These are phyloP conservation scores for Penicillium parvum DNA, from an alignment of 495 filamentous ascomycete genomes.

Conservation along the genomic window DNA sequence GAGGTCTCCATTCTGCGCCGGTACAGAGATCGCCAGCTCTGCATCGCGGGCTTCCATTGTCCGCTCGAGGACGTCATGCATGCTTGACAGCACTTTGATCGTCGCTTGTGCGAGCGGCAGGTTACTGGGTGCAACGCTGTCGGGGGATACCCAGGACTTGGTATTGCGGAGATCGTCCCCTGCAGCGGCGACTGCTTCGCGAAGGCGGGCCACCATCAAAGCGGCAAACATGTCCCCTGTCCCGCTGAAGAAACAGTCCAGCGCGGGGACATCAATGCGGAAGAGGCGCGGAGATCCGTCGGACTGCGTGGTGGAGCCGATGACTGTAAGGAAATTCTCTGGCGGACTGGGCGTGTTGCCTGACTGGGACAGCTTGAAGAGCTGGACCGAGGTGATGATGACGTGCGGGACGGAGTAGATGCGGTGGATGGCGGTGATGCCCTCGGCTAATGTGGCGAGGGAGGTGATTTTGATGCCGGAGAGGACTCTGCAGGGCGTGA, in stretches of 20 bases:
- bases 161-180: conserved; percentile 39
- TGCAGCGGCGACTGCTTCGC: conserved; percentile 62
- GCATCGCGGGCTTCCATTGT: conserved; percentile 66
- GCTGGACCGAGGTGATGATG: conserved; percentile 80
- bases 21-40: conserved; percentile 33
- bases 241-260: conserved; percentile 90
- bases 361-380: conserved; percentile 36
- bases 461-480: conserved; percentile 79
- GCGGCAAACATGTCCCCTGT: conserved; percentile 99
- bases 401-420: conserved; percentile 80
- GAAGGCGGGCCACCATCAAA: conserved; percentile 79
- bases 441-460: conserved; percentile 62
- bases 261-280: conserved; percentile 74
- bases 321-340: conserved; percentile 58
- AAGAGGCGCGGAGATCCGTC: conserved; percentile 68
- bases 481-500: conserved; percentile 54
- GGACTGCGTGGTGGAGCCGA: conserved; percentile 69
- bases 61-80: conserved; percentile 78
- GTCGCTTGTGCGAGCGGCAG: conserved; percentile 77
- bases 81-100: conserved; percentile 86
- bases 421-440: conserved; percentile 72
- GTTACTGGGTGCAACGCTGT: conserved; percentile 61
- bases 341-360: conserved; percentile 37
- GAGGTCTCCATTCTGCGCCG: conserved; percentile 17
- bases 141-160: conserved; percentile 63